phyloP scores from a whole-genome alignment of 1,284 basidiomycete species.

The Ceratobasidium papillatum region DNA sequence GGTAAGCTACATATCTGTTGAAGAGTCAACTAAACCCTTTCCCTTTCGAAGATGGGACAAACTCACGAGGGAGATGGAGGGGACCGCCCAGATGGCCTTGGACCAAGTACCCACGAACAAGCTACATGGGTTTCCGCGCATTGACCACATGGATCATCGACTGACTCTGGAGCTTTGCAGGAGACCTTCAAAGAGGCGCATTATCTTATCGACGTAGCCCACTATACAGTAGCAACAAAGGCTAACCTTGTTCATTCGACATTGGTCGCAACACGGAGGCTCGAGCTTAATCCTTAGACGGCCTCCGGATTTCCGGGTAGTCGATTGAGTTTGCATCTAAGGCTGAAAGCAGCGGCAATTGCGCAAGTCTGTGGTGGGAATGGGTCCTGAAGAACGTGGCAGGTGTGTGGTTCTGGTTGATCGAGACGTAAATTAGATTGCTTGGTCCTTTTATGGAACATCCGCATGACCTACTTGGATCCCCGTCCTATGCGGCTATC shows the following conservation, averaged over 20 bases:
- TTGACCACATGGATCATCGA: constrained; percentile 25
- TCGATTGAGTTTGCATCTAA: background rate
- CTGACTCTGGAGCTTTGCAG: constrained; percentile 21
- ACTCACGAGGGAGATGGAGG: constrained; percentile 28
- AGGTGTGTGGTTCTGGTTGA: background rate
- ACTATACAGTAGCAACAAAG: background rate
- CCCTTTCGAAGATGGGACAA: background rate
- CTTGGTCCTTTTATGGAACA: background rate
- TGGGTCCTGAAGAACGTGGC: background rate
- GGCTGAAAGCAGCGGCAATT: background rate
- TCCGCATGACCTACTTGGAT: background rate
- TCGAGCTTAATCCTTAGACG: constrained; percentile 33
- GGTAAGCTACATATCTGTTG: constrained; percentile 11
- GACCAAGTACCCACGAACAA: constrained; percentile 12
- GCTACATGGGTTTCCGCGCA: background rate
- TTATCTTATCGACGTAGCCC: background rate
- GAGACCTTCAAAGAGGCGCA: background rate
- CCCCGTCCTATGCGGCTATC: background rate
- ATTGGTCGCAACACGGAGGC: constrained; percentile 13
- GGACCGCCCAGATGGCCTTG: constrained; percentile 19
- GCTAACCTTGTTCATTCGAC: background rate
- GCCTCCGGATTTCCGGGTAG: background rate
- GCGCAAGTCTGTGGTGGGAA: background rate
- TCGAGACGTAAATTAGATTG: constrained; percentile 25
- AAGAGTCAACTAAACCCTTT: background rate